These are phyloP conservation scores for Podila verticillata DNA, from an alignment of 192 early-diverging fungal species.

Conservation along the genomic window DNA sequence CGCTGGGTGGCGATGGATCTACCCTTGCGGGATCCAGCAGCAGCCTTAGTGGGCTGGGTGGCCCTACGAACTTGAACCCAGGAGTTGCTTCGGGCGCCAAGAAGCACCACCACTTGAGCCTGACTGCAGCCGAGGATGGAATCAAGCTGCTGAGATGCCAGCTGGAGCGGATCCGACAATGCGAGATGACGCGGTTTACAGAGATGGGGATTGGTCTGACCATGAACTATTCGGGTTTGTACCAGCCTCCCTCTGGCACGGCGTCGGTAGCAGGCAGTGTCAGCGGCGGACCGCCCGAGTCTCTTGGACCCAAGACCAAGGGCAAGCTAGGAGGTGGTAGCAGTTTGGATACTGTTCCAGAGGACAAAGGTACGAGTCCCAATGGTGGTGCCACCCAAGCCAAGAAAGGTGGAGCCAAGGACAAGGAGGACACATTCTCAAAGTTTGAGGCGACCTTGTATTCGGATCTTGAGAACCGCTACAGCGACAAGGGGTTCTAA, in stretches of 20 bases:
- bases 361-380: no score
- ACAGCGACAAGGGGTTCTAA: neutral
- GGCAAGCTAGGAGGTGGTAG: neutral
- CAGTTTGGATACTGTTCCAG: no score
- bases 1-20: conserved; percentile 5
- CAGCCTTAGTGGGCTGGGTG: neutral
- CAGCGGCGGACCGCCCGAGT: neutral
- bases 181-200: conserved; percentile 44
- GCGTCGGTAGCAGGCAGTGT: neutral
- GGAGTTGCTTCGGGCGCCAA: conserved; percentile 32
- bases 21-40: neutral
- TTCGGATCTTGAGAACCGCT: conserved; percentile 41
- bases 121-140: conserved; percentile 43
- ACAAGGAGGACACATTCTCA: conserved; percentile 11
- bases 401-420: neutral
- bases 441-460: conserved; percentile 43
- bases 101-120: conserved; percentile 46
- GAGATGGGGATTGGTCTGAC: conserved; percentile 47
- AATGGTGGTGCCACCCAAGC: no score
- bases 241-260: neutral
- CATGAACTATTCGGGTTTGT: conserved; percentile 32
- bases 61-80: conserved; percentile 6
- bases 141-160: conserved; percentile 49
- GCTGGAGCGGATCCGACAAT: conserved; percentile 44
- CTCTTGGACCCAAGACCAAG: neutral